phyloP scores from a whole-genome alignment of 371 early-diverging fungal genomes.

The Mucor plumbeus region DNA sequence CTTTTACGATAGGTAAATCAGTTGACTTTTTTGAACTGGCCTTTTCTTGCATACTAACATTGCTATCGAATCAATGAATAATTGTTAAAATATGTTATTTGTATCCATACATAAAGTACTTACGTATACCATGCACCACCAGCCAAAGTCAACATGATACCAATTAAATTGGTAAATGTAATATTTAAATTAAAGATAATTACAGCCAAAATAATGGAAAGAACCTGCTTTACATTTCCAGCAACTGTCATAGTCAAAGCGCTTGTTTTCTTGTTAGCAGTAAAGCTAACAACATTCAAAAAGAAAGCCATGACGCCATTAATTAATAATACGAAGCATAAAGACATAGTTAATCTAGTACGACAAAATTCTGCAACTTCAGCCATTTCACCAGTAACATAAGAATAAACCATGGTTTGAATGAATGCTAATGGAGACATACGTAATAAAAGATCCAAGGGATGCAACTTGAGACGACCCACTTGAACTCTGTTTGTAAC shows the following conservation, averaged over 20 bases:
- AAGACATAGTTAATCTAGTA: conserved; percentile 35
- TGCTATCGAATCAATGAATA: background rate
- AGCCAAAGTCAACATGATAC: conserved; percentile 77
- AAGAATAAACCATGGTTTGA: conserved; percentile 74
- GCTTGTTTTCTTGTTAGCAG: conserved; percentile 82
- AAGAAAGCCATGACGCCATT: conserved; percentile 87
- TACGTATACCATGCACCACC: conserved; percentile 77
- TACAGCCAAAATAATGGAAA: conserved; percentile 79
- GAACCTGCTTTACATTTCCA: conserved; percentile 85
- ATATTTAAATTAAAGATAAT: conserved; percentile 75
- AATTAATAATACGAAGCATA: conserved; percentile 56
- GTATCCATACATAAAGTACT: background rate
- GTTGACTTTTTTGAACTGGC: background rate
- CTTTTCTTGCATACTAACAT: conserved; percentile 14
- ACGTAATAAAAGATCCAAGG: conserved; percentile 79
- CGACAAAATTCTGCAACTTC: conserved; percentile 54
- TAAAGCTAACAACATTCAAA: conserved; percentile 81
- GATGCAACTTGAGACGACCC: conserved; percentile 79
- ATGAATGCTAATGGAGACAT: conserved; percentile 84
- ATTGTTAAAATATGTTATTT: background rate
- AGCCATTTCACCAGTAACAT: conserved; percentile 71
- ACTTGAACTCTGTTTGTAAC: conserved; percentile 84
- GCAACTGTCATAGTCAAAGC: conserved; percentile 90
- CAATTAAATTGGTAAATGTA: conserved; percentile 67
- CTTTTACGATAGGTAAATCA: conserved; percentile 12